Base-by-base conservation (phyloP, 2,329 filamentous ascomycete species). In the Cercospora sp. region DNA sequence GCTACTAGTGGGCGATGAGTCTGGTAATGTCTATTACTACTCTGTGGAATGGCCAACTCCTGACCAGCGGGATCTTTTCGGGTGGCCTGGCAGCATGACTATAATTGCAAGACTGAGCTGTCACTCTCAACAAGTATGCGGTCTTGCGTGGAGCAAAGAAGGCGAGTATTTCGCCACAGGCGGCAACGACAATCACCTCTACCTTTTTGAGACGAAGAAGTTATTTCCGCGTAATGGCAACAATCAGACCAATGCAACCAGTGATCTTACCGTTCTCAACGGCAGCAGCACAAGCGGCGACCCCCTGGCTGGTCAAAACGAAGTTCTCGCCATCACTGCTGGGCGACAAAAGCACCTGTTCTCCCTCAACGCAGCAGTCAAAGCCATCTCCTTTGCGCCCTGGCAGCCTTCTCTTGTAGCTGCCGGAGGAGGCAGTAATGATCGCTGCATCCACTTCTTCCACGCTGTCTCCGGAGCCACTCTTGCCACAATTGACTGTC, bases 391-490 rank as follows among this genome's bases (percentile, higher is more conserved):
- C 1, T 98, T 98, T 80, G 96, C 94, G 70, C 94, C 95, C 0
- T 99, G 94, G 94, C 91, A 94, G 66, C 87, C 91, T 26, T 91
- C 90, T 3, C 85, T 99, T 4, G 81, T 99, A 45, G 95, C 95
- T 13, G 96, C 94, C 1, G 93, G 95, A 3, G 94, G 95, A 45
- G 95, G 95, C 26, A 94, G 92, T 57, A 96, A 96, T 75, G 94
- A 99, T 81, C 92, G 93, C 74, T 93, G 93, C 78, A 97, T 99
- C 67, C 94, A 96, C 80, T 99, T 99, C 82, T 97, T 91, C 79
- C 94, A 98, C 79, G 91, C 92, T 0, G 85, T 86, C 20, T 94
- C 93, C 0, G 95, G 94, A 4, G 88, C 92, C 2, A 89, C 89
- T 67, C 86, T 99, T 31, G 94, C 94, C 1, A 96, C 91, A 1